Base-by-base conservation (phyloP, 2,329 filamentous ascomycete genomes). In the Trichoderma harzianum region DNA sequence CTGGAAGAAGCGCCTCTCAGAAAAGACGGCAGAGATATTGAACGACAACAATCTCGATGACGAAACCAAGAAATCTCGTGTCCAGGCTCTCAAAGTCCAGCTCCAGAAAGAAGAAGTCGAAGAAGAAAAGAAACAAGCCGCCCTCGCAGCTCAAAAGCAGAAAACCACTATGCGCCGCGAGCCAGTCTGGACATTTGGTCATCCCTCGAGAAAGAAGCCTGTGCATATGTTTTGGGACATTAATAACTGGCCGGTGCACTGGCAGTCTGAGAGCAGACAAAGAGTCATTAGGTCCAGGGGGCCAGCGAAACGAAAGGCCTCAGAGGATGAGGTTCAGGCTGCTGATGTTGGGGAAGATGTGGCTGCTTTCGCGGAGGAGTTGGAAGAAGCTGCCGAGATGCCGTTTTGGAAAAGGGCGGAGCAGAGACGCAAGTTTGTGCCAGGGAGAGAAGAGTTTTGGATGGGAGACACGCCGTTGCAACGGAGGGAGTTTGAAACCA, bases 181-280 rank as follows among this genome's bases (percentile, higher is more conserved):
- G 69, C 74, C 78, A 5, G 64, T 80, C 24, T 80, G 79, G 79
- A 74, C 77, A 11, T 80, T 80, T 75, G 79, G 74, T 4, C 77
- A 78, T 34, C 74, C 78, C 24, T 74, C 69, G 21, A 74, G 73
- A 6, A 75, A 73, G 26, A 70, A 30, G 36, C 71, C 61, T 8
- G 74, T 62, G 63, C 75, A 66, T 60, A 73, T 76, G 7, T 87
- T 81, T 76, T 88, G 86, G 78, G 77, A 79, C 73, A 77, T 88
- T 58, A 79, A 84, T 75, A 82, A 85, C 51, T 88, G 86, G 86
- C 86, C 86, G 43, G 57, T 83, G 24, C 75, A 82, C 30, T 76
- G 83, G 67, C 83, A 86, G 74, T 77, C 72, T 7, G 65, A 76
- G 28, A 74, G 76, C 26, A 77, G 73, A n/a, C 78, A 79, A 65